Percentiles rank a stretch among this genome's conserved stretches.
Conservation (phyloP, 2,329 filamentous ascomycete species). For the Cadophora sp. region DNA sequence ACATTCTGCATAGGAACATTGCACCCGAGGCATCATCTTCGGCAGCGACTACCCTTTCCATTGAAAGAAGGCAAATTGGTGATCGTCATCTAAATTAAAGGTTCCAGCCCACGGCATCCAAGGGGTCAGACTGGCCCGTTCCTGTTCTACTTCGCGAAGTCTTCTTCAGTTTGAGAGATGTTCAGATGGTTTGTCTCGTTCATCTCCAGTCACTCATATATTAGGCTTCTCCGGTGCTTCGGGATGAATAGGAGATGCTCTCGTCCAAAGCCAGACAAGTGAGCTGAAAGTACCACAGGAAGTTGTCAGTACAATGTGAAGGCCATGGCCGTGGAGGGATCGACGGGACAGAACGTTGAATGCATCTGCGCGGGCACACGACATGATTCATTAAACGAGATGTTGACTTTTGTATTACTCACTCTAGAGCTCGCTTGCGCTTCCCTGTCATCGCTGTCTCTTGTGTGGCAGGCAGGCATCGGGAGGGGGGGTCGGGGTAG, state of each 20-base stretch:
- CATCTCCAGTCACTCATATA: neutral
- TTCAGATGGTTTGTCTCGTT: neutral
- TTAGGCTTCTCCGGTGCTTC: neutral
- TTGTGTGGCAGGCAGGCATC: too few relatives aligned
- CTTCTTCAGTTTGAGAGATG: neutral
- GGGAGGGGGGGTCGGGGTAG: too few relatives aligned
- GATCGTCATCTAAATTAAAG: neutral
- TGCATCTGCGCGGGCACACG: neutral
- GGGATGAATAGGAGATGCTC: neutral
- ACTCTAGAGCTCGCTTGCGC: neutral
- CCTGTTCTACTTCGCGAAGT: neutral
- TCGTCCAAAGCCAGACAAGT: neutral
- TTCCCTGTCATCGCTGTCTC: neutral
- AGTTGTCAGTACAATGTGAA: too few relatives aligned
- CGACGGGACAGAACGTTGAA: too few relatives aligned
- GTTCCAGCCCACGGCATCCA: neutral
- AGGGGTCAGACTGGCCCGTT: neutral
- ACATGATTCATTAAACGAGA: conserved; percentile 9
- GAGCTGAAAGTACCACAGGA: neutral
- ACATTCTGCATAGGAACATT: neutral
- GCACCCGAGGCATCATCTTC: neutral
- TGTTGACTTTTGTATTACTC: conserved; percentile 10
- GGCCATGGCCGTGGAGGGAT: too few relatives aligned
- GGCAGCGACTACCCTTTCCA: neutral
- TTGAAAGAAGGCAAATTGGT: neutral